phyloP scores from a whole-genome alignment of 1,284 basidiomycete genomes.

The Microbotryum lychnidis-dioicae region DNA sequence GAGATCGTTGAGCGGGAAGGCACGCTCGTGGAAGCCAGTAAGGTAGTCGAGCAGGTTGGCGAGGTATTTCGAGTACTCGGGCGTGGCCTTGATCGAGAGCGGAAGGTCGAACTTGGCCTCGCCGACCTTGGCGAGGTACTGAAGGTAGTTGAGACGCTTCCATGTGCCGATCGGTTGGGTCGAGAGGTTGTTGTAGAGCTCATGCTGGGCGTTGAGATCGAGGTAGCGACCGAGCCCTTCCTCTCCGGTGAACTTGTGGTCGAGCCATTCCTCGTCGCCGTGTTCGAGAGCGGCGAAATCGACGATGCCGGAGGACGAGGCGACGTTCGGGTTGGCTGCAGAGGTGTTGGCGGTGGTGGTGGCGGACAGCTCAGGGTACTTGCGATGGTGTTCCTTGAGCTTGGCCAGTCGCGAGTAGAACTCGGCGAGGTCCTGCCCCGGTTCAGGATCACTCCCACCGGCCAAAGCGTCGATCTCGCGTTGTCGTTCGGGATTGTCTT shows the following conservation, averaged over 20 bases:
- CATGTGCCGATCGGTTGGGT: slow-evolving; percentile 24
- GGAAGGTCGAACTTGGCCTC: slow-evolving; percentile 19
- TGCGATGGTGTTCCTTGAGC: slow-evolving; percentile 90
- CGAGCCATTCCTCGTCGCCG: slow-evolving; percentile 45
- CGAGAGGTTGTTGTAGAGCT: slow-evolving; percentile 73
- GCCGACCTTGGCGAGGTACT: slow-evolving; percentile 57
- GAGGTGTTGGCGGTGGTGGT: too few relatives aligned
- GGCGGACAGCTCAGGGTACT: slow-evolving; percentile 65
- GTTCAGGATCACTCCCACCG: slow-evolving; percentile 40
- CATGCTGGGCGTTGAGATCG: slow-evolving; percentile 82
- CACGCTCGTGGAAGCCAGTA: slow-evolving; percentile 67
- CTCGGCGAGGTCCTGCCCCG: slow-evolving; percentile 66
- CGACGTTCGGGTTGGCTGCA: slow-evolving; percentile 51
- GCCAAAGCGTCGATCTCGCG: slow-evolving; percentile 45
- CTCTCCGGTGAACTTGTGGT: slow-evolving; percentile 87
- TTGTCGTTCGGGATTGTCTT: slow-evolving; percentile 39
- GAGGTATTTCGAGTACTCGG: slow-evolving; percentile 58
- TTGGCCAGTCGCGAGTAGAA: slow-evolving; percentile 90
- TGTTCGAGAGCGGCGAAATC: slow-evolving; percentile 36
- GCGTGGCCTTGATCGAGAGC: slow-evolving; percentile 23
- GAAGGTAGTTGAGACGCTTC: slow-evolving; percentile 65
- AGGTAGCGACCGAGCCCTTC: slow-evolving; percentile 91
- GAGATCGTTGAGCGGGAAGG: slow-evolving; percentile 77
- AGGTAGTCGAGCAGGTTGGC: slow-evolving; percentile 74
- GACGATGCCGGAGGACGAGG: slow-evolving; percentile 33